Evolutionary conservation across 1,139 yeast species (phyloP).

Genomic region (Saccharomycopsis crataegensis): DNA sequence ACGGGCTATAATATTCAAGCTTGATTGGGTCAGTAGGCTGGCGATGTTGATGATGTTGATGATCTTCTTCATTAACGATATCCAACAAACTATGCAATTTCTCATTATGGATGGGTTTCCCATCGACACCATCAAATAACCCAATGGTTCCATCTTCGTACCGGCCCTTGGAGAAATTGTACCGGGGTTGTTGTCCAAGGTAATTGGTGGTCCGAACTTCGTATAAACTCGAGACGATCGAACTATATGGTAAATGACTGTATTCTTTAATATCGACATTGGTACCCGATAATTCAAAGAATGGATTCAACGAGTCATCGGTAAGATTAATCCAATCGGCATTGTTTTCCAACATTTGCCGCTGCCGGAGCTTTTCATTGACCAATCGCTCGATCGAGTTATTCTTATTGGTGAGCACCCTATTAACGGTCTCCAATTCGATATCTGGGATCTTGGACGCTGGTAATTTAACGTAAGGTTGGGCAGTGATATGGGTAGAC

Average conservation of each 20-base stretch:
- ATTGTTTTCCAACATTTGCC: slow-evolving; percentile 60
- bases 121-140: slow-evolving; percentile 37
- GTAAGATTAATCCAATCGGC: slow-evolving; percentile 74
- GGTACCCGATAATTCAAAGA: slow-evolving; percentile 59
- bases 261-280: slow-evolving; percentile 43
- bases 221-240: slow-evolving; percentile 68
- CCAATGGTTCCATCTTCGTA: slow-evolving; percentile 37
- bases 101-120: slow-evolving; percentile 27
- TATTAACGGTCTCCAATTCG: slow-evolving; percentile 78
- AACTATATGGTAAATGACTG: slow-evolving; percentile 70
- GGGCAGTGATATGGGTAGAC: slow-evolving; percentile 30
- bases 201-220: slow-evolving; percentile 61
- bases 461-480: slow-evolving; percentile 81
- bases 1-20: slow-evolving; percentile 39
- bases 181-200: slow-evolving; percentile 32
- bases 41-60: background rate
- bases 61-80: background rate
- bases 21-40: background rate
- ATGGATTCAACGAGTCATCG: slow-evolving; percentile 89
- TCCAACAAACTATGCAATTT: slow-evolving; percentile 9
- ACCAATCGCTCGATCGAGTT: slow-evolving; percentile 75
- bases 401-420: slow-evolving; percentile 68
- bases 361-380: slow-evolving; percentile 67
- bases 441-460: slow-evolving; percentile 90
- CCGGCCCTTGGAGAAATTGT: slow-evolving; percentile 34